A percentile compares a stretch with the other conserved stretches of the same genome.
Conservation (phyloP, 1,284 basidiomycete species). For the Trametes polyzona region DNA sequence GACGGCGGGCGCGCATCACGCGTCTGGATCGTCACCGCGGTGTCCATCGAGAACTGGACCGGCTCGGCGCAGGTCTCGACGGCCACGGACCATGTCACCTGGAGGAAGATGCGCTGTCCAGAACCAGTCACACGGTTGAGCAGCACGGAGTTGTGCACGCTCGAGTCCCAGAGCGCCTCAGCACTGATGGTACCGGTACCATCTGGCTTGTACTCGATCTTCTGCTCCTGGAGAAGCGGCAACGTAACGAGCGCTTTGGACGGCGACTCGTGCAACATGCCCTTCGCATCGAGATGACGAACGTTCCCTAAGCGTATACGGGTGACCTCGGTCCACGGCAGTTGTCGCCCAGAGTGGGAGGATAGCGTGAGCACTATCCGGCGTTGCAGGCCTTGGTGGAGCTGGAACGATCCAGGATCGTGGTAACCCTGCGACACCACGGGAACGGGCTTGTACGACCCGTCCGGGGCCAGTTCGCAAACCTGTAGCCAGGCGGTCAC, state of each 20-base stretch:
- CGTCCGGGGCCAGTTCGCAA: conserved; percentile 84
- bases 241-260: conserved; percentile 71
- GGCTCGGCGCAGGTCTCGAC: conserved; percentile 87
- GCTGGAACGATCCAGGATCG: conserved; percentile 86
- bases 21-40: conserved; percentile 84
- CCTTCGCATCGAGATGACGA: conserved; percentile 84
- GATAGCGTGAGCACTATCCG: conserved; percentile 77
- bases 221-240: conserved; percentile 74
- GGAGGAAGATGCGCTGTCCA: conserved; percentile 81
- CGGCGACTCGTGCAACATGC: conserved; percentile 76
- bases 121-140: conserved; percentile 85
- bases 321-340: conserved; percentile 84
- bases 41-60: conserved; percentile 84
- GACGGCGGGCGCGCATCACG: conserved; percentile 88
- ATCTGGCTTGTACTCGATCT: conserved; percentile 76
- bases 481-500: conserved; percentile 87
- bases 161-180: conserved; percentile 90
- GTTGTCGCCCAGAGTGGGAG: conserved; percentile 88
- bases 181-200: conserved; percentile 76
- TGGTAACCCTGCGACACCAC: conserved; percentile 79
- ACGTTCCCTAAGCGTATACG: conserved; percentile 83
- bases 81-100: conserved; percentile 77
- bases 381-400: conserved; percentile 94
- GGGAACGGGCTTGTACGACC: conserved; percentile 84
- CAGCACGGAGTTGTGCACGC: conserved; percentile 85